Conservation (phyloP, 73 alveolate species). For the Breviolum minutum region DNA sequence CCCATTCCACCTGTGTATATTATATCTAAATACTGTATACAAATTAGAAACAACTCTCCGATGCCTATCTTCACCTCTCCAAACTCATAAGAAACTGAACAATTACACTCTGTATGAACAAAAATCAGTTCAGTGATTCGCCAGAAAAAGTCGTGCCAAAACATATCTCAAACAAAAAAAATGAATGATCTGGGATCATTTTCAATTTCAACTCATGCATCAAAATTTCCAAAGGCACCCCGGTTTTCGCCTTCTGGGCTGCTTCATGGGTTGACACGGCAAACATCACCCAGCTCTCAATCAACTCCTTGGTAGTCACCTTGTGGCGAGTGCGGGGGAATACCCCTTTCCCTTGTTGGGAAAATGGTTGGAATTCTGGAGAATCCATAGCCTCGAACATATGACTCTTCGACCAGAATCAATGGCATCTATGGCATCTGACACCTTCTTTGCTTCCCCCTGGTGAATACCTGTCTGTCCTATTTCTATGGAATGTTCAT, state of each 20-base stretch:
- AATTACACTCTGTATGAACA: background rate
- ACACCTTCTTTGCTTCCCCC: background rate
- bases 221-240: background rate
- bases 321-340: no score
- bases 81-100: no score
- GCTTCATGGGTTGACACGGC: constrained; percentile 4
- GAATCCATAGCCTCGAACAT: background rate
- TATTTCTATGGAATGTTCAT: no score
- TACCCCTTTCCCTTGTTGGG: background rate
- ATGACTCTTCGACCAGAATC: no score
- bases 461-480: background rate
- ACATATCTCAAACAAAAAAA: background rate
- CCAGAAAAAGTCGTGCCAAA: background rate
- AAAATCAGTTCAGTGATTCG: background rate
- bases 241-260: background rate
- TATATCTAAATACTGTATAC: no score
- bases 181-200: no score
- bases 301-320: constrained; percentile 43
- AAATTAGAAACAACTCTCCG: no score
- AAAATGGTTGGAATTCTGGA: background rate
- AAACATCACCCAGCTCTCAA: constrained; percentile 33
- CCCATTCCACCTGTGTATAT: no score
- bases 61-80: no score
- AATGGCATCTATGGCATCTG: no score
- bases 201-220: background rate